Base-by-base conservation (phyloP, 2,329 filamentous ascomycete genomes). In the Xylaria sp. region DNA sequence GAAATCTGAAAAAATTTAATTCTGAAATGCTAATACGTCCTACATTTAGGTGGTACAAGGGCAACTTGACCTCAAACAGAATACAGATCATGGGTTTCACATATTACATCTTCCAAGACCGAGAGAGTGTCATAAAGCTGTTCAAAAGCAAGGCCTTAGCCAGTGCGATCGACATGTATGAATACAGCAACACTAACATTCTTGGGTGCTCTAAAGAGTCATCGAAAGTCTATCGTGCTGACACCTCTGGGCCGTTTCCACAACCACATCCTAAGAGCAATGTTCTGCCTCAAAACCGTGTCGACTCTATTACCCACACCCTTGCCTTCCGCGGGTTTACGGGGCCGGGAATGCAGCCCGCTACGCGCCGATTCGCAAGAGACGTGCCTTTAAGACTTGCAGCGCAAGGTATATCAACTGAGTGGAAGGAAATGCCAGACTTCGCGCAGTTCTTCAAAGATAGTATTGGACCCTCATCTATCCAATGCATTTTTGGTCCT, bases 401-500 rank as follows among this genome's bases (percentile, higher is more conserved):
- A n/a, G 62, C 56, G 7, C 63, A 62, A 56, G 58, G 62, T 6
- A 66, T 72, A 39, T 36, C 69, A 31, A 54, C 33, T 28, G 61
- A 72, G 41, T 73, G 69, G 69, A 68, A 57, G n/a, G 65, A 70
- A 15, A 20, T 70, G 13, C 52, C 33, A 8, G 72, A 74, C 46
- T 70, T 72, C 57, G 51, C 41, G 4, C 49, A 66, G 13, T 72
- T 73, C 23, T 71, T 72, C 65, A 59, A 39, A 9, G 52, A 68
- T 0, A 68, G 33, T 12, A 62, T 74, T n/a, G 69, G 72, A 1
- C 43, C 63, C 1, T 68, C 72, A 2, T 55, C 65, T 13, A 59
- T 75, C 23, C 59, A 75, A 46, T 62, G 60, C 43, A 60, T 75
- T n/a, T 69, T 71, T 25, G 73, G 73, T 0, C 72, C 72, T 36